Percentiles rank a stretch among this genome's conserved stretches.
Conservation (phyloP, 495 filamentous ascomycete genomes). For the Aspergillus campestris region DNA sequence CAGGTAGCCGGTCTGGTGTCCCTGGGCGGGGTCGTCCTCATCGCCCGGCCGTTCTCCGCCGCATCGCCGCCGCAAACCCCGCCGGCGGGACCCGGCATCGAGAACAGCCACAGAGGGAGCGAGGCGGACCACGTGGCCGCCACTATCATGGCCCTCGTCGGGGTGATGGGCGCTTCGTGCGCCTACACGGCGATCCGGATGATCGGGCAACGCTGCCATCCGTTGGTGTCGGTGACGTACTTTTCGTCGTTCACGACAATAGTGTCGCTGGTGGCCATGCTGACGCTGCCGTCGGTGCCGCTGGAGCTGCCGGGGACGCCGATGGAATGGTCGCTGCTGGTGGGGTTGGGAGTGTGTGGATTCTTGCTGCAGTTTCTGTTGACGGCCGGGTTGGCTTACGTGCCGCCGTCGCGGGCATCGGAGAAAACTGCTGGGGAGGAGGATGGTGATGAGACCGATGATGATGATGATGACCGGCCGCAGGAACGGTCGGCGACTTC, state of each 20-base stretch:
- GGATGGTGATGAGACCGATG: constrained; percentile 1
- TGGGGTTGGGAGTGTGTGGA: constrained; percentile 64
- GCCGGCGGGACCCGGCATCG: constrained; percentile 6
- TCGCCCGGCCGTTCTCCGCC: constrained; percentile 59
- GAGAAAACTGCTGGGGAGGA: constrained; percentile 15
- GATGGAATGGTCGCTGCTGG: constrained; percentile 63
- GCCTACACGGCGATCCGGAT: constrained; percentile 76
- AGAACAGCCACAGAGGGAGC: constrained; percentile 25
- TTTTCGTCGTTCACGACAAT: constrained; percentile 65
- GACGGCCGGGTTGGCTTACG: constrained; percentile 68
- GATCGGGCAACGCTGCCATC: constrained; percentile 78
- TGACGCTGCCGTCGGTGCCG: constrained; percentile 47
- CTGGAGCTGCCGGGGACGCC: constrained; percentile 54
- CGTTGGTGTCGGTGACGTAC: constrained; percentile 80
- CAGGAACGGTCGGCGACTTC: constrained; percentile 10
- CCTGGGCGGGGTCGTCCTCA: constrained; percentile 73
- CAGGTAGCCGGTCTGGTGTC: constrained; percentile 70
- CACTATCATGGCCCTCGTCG: constrained; percentile 64
- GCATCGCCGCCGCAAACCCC: constrained; percentile 4
- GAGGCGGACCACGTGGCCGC: constrained; percentile 60
- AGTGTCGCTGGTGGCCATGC: constrained; percentile 52
- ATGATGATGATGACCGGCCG: background rate
- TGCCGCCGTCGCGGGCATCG: constrained; percentile 30
- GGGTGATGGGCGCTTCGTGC: constrained; percentile 68
- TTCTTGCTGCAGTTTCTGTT: constrained; percentile 83